Evolutionary conservation across 2,329 filamentous ascomycete species (phyloP).

Genomic region (Botryotinia narcissicola): DNA sequence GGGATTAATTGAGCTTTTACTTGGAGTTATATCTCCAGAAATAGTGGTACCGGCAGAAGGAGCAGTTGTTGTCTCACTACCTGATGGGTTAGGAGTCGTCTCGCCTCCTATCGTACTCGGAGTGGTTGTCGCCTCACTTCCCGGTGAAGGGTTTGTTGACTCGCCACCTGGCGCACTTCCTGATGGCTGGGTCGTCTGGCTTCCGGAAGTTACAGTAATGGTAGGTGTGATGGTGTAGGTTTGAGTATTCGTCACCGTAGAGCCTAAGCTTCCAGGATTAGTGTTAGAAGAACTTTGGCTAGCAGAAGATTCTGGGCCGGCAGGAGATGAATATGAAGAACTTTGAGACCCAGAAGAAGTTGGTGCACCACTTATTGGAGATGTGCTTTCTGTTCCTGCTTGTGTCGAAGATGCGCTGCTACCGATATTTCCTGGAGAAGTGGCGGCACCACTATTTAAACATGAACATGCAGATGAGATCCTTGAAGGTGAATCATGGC

Average conservation of each 20-base stretch:
- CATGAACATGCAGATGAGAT: slow-evolving; percentile 35
- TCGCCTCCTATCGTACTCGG: slow-evolving; percentile 1
- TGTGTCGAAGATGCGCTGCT: slow-evolving; percentile 2
- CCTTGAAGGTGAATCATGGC: slow-evolving; percentile 25
- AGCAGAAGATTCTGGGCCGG: slow-evolving; percentile 13
- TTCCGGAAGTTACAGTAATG: not conserved
- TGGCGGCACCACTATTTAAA: slow-evolving; percentile 17
- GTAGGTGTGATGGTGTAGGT: slow-evolving; percentile 12
- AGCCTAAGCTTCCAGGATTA: not conserved
- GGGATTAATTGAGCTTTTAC: slow-evolving; percentile 6
- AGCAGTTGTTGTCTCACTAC: not conserved
- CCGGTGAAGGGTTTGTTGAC: not conserved
- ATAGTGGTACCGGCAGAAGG: not conserved
- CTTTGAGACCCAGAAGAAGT: slow-evolving; percentile 4
- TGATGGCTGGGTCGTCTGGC: not conserved
- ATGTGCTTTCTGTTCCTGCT: not conserved
- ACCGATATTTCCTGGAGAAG: slow-evolving; percentile 4
- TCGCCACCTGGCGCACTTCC: not conserved
- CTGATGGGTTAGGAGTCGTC: not conserved
- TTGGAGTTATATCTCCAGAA: not conserved
- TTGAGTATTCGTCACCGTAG: not conserved
- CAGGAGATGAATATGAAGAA: slow-evolving; percentile 9
- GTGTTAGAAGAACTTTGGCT: not conserved
- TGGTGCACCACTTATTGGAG: not conserved
- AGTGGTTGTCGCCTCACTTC: not conserved